These are phyloP conservation scores for Aeminium ludgeri DNA, from an alignment of 495 filamentous ascomycete species.

Conservation along the genomic window DNA sequence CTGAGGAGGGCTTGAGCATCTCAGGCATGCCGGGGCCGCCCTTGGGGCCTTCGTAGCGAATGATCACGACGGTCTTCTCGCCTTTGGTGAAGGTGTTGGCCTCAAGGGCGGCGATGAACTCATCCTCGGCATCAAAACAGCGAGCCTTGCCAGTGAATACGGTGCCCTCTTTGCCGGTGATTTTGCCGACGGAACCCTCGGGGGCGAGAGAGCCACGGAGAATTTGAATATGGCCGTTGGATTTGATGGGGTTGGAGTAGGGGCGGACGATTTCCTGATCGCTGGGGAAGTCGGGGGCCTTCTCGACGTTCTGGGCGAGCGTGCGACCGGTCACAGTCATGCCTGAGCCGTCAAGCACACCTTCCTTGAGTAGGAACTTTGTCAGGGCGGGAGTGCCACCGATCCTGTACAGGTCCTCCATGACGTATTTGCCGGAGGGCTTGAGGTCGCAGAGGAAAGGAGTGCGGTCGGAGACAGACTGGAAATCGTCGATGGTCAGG, in stretches of 20 bases:
- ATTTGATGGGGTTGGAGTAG: slow-evolving; percentile 79
- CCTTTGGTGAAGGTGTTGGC: slow-evolving; percentile 76
- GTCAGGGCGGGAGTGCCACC: slow-evolving; percentile 83
- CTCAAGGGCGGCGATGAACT: slow-evolving; percentile 29
- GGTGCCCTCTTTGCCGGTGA: slow-evolving; percentile 94
- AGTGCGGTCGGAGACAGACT: slow-evolving; percentile 74
- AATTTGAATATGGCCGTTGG: slow-evolving; percentile 92
- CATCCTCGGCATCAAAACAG: slow-evolving; percentile 53
- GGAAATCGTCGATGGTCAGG: slow-evolving; percentile 95
- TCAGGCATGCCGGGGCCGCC: slow-evolving; percentile 74
- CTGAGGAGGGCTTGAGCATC: slow-evolving; percentile 69
- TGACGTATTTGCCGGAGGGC: slow-evolving; percentile 92
- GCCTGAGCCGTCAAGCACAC: slow-evolving; percentile 68
- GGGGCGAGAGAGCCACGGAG: slow-evolving; percentile 80
- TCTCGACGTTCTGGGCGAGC: slow-evolving; percentile 73
- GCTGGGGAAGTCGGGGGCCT: slow-evolving; percentile 56
- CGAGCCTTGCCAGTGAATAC: slow-evolving; percentile 73
- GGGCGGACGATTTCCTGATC: slow-evolving; percentile 89
- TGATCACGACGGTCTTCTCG: slow-evolving; percentile 93
- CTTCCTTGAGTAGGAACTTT: slow-evolving; percentile 83
- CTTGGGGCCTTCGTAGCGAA: slow-evolving; percentile 84
- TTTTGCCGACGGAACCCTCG: slow-evolving; percentile 88
- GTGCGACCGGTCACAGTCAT: slow-evolving; percentile 94
- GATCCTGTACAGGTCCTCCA: slow-evolving; percentile 77
- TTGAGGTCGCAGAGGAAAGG: slow-evolving; percentile 94